Evolutionary conservation across 1,284 basidiomycete genomes (phyloP), one percentile per base, ranked within the genome.

Genomic region (Ceraceosorus guamensis): DNA sequence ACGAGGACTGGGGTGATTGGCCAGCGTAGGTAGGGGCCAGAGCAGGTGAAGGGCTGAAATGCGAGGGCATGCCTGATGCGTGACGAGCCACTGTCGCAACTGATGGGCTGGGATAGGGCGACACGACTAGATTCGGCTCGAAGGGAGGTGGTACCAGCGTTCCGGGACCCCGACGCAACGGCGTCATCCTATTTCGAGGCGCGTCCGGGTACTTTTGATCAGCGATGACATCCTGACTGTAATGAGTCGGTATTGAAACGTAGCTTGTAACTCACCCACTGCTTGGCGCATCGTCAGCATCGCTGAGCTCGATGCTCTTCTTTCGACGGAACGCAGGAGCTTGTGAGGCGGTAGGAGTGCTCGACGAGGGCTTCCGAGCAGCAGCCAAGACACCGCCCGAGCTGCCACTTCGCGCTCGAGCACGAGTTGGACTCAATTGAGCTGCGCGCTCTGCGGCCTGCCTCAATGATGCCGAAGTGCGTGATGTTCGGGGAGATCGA

Each of bases 81-180:
- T 68, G 60, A 16, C 62, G 64, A 10, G 61, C 55, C 4, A 61
- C 59, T 6, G 64, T 66, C 4, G 66, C 66, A 8, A 68, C 66
- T 1, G 64, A 66, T 6, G 66, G 66, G 31, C 56, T 68, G 0
- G 62, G 64, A 48, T 62, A 48, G 3, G 66, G 56, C 14, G 66
- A 64, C 8, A 66, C 66, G 34, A 50, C 65, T 44, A 60, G 52
- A 18, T 55, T 57, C 16, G 64, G 66, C 32, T 68, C 60, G 51
- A 68, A 66, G n/a, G 59, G 43, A 8, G 11, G 45, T 8, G 45
- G 59, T 10, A 55, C 56, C 24, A 60, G 60, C 5, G 60, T 41
- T 8, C 37, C 37, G 37, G 37, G 37, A 8, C 8, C 37, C 37
- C n/a, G 8, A n/a, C 37, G 37, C n/a, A n/a, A n/a, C n/a, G 39